Percentiles rank a stretch among this genome's conserved stretches.
phyloP scores from a whole-genome alignment of 1,139 yeast genomes.

The Pichia sp. region DNA sequence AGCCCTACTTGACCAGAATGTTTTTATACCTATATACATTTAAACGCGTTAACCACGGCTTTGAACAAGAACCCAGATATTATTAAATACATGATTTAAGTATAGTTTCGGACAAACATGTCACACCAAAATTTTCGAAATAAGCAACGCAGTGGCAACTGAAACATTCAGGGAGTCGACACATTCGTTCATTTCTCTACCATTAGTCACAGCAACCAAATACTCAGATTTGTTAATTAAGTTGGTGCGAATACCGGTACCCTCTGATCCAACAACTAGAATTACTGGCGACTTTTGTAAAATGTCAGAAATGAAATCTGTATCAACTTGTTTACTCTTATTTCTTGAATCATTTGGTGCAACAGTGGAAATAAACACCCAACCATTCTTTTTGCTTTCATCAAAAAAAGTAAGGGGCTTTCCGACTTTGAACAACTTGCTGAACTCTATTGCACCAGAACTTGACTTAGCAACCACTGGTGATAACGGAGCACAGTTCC shows the following conservation, averaged over 20 bases:
- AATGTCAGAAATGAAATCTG: conserved; percentile 43
- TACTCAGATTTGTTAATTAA: conserved; percentile 61
- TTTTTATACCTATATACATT: too few relatives aligned
- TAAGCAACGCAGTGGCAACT: conserved; percentile 59
- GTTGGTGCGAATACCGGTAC: conserved; percentile 70
- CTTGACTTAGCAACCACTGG: conserved; percentile 79
- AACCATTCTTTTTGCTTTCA: conserved; percentile 50
- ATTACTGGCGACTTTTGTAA: conserved; percentile 54
- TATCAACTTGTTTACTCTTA: conserved; percentile 31
- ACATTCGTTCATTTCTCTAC: conserved; percentile 35
- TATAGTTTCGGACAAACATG: neutral
- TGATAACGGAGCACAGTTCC: conserved; percentile 68
- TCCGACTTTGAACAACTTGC: conserved; percentile 55
- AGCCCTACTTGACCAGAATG: neutral
- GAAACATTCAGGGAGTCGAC: conserved; percentile 87
- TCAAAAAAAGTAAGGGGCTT: conserved; percentile 64
- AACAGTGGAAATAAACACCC: conserved; percentile 71
- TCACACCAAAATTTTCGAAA: conserved; percentile 12
- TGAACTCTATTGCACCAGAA: conserved; percentile 81
- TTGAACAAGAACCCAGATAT: too few relatives aligned
- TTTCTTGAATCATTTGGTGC: conserved; percentile 32
- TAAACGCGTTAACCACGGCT: too few relatives aligned
- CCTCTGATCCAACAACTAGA: conserved; percentile 81
- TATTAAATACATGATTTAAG: too few relatives aligned
- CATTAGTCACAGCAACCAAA: conserved; percentile 47